Percentiles rank a stretch among this genome's conserved stretches.
These are phyloP conservation scores for Talaromyces sp. DNA, from an alignment of 2,329 filamentous ascomycete species.

Conservation along the genomic window DNA sequence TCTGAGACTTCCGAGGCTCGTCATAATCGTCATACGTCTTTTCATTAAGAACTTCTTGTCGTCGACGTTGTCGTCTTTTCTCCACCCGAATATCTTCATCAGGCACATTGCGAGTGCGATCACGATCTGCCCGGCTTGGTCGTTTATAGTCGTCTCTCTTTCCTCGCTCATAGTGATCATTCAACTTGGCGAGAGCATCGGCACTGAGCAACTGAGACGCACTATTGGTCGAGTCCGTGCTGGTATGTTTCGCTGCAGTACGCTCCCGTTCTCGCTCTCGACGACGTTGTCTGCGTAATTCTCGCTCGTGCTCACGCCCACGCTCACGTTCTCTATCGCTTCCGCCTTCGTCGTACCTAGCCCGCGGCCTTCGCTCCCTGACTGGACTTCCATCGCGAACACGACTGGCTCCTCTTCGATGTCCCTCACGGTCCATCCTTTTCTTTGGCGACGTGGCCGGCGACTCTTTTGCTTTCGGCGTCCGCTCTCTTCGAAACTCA, in stretches of 20 bases:
- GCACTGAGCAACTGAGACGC: constrained; percentile 41
- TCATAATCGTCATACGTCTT: constrained; percentile 14
- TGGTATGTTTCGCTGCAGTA: constrained; percentile 23
- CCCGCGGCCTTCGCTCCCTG: constrained; percentile 19
- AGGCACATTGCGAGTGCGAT: constrained; percentile 12
- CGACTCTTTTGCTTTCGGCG: constrained; percentile 31
- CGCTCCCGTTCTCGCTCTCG: constrained; percentile 14
- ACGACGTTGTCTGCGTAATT: constrained; percentile 20
- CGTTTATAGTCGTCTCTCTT: constrained; percentile 34
- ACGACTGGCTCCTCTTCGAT: constrained; percentile 25
- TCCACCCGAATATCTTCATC: constrained; percentile 11
- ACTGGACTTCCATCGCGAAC: constrained; percentile 18
- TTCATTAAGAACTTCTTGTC: constrained; percentile 12
- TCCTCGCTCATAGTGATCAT: constrained; percentile 57
- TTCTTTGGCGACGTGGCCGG: constrained; percentile 33
- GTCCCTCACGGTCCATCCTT: constrained; percentile 30
- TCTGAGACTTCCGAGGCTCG: constrained; percentile 41
- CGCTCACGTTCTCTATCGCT: constrained; percentile 7
- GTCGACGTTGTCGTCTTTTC: constrained; percentile 7
- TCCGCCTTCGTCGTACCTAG: constrained; percentile 20
- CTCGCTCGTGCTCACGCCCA: constrained; percentile 2
- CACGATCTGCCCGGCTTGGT: not conserved
- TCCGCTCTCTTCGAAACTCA: constrained; percentile 19
- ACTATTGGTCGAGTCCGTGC: constrained; percentile 40
- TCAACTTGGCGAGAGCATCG: constrained; percentile 62